These are phyloP conservation scores for Phytopythium ostracodes DNA, from an alignment of 352 stramenopile genomes.

Conservation along the genomic window DNA sequence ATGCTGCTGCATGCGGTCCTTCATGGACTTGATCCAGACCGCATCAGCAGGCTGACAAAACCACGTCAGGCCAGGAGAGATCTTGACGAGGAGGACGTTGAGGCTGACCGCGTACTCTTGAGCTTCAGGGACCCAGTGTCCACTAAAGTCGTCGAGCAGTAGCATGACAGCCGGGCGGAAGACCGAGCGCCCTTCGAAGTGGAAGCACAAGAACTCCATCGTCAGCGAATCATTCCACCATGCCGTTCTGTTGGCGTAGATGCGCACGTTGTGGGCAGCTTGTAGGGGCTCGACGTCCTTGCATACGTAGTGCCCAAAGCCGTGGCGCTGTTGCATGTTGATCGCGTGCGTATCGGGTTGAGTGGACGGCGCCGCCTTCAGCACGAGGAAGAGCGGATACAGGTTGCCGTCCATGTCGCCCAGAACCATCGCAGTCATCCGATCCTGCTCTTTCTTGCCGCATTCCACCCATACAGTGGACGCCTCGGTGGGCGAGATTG, in stretches of 20 bases:
- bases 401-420: not conserved
- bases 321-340: not conserved
- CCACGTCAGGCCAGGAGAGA: constrained; percentile 17
- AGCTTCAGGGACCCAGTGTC: not conserved
- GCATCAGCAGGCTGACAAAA: constrained; percentile 19
- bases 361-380: not conserved
- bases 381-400: not conserved
- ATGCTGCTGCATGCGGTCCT: constrained; percentile 8
- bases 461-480: not conserved
- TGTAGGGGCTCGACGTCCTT: not conserved
- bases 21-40: constrained; percentile 23
- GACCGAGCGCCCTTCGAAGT: not conserved
- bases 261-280: not conserved
- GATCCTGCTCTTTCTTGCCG: not conserved
- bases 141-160: not conserved
- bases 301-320: not conserved
- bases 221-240: not conserved
- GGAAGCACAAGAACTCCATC: not conserved
- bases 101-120: not conserved
- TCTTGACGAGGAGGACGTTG: constrained; percentile 9
- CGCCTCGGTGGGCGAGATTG: not conserved
- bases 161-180: not conserved
- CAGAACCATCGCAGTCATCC: not conserved
- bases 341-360: not conserved
- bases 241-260: not conserved